Base-by-base conservation (phyloP, 352 stramenopile genomes). In the Phytopythium aichiense region DNA sequence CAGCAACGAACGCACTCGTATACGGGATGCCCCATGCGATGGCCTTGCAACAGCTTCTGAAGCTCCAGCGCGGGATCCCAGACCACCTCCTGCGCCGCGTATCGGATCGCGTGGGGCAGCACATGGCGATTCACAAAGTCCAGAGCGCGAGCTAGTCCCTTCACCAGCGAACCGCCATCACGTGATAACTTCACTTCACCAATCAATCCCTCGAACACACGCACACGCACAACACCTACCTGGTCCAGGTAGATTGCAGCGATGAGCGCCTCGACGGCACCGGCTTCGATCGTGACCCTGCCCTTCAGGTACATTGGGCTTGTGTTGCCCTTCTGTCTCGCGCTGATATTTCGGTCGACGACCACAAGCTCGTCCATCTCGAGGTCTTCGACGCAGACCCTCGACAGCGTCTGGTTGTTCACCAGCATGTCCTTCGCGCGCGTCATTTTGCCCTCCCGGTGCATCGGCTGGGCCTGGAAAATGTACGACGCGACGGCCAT, bases 361-460 rank as follows among this genome's bases (percentile, higher is more conserved):
- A 87, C 58, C 23, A 89, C 66, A 6, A 82, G 66, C 11, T 70
- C 57, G 52, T 75, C 58, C 38, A 89, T 61, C 30, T 68, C 37
- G 7, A 86, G 70, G 57, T 79, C 74, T 30, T 83, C 60, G n/a
- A 72, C 69, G 13, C 76, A 79, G 58, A 84, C 71, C 42, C 75
- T 77, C 28, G 77, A 79, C 11, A 89, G 72, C 54, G 74, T 80
- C 52, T 70, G 38, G 53, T 89, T 89, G 69, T 86, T 87, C 30
- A 87, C 79, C 31, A 89, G 63, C 20, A 71, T 69, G 20, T 63
- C 37, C 65, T 84, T 84, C 30, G 70, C 45, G 28, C 66, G 69
- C n/a, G 75, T 87, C 52, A 89, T 61, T 50, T 89, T 70, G 11
- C 79, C 79, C 56, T 89, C 79, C 38, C 81, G 74, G 64, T 76